Evolutionary conservation across 768 basidiomycete species (phyloP).

Genomic region (Mycena chlorophos): DNA sequence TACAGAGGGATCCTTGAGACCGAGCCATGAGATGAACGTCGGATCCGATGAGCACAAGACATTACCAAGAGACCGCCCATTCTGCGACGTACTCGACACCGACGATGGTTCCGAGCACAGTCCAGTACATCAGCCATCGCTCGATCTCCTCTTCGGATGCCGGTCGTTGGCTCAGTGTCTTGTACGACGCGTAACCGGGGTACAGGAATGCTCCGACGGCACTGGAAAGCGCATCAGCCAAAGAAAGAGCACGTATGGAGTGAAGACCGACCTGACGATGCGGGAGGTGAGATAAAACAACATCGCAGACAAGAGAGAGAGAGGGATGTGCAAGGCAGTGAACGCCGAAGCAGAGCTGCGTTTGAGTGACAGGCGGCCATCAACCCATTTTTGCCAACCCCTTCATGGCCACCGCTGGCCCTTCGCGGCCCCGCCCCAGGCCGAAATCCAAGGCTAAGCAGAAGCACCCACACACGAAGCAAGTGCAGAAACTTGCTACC

Average conservation of each 20-base stretch:
- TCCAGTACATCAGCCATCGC: conserved; percentile 98
- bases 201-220: conserved; percentile 82
- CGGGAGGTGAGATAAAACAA: conserved; percentile 51
- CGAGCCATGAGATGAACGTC: conserved; percentile 14
- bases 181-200: conserved; percentile 96
- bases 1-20: conserved; percentile 84
- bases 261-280: conserved; percentile 43
- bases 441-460: background rate
- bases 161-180: conserved; percentile 84
- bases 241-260: background rate
- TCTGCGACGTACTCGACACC: conserved; percentile 82
- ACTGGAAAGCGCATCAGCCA: conserved; percentile 34
- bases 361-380: background rate
- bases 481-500: background rate
- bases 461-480: conserved; percentile 1
- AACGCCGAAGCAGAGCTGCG: too few relatives aligned
- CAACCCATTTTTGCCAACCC: background rate
- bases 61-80: conserved; percentile 86
- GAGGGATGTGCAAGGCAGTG: background rate
- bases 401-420: background rate
- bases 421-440: background rate
- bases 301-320: conserved; percentile 31
- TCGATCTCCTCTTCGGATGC: conserved; percentile 84
- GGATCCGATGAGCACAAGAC: conserved; percentile 16
- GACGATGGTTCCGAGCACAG: conserved; percentile 80